Base-by-base conservation (phyloP, 176 grass and related monocot species). In the Avena insularis region DNA sequence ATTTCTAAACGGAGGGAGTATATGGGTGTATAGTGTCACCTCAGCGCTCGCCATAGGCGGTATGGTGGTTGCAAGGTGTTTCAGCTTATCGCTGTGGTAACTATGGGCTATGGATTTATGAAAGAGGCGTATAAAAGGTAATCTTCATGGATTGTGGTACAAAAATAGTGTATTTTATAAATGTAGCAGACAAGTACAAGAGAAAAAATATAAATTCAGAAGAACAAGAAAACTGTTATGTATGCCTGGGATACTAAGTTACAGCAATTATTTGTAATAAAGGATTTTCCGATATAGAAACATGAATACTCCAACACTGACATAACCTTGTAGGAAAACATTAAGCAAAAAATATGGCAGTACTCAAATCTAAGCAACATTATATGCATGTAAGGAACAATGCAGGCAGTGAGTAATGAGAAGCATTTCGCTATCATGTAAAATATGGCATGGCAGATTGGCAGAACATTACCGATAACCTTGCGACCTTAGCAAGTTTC, bases 401-500 rank as follows among this genome's bases (percentile, higher is more conserved):
- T 50, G 48, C 17, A 20, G 14, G 31, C 38, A 68, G 73, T 17
- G 8, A 68, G 48, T 56, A 79, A 78, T 55, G 19, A 69, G 62
- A 78, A 47, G 83, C 27, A 66, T 49, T 77, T 69, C 9, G 20
- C 20, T 68, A 13, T 78, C 50, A 86, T 45, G 54, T 57, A 38
- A 82, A 78, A 75, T 84, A 77, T 73, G 77, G 14, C 40, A 43
- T 43, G 40, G 40, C 40, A 43, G 40, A 43, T 43, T 79, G 66
- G 20, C 55, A 82, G 68, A 43, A 74, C 86, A 82, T 93, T 93
- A 95, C 93, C 83, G 93, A 93, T 81, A 95, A 86, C 87, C 93
- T 90, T 71, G 93, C 93, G 40, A 95, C 93, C 92, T 89, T 95
- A 86, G 93, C 89, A 77, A 95, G 93, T 79, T 89, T 93, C 76